Percentiles rank a stretch among this genome's conserved stretches.
Evolutionary conservation across 73 alveolate genomes (phyloP).

Genomic region (Paramecium octaurelia): DNA sequence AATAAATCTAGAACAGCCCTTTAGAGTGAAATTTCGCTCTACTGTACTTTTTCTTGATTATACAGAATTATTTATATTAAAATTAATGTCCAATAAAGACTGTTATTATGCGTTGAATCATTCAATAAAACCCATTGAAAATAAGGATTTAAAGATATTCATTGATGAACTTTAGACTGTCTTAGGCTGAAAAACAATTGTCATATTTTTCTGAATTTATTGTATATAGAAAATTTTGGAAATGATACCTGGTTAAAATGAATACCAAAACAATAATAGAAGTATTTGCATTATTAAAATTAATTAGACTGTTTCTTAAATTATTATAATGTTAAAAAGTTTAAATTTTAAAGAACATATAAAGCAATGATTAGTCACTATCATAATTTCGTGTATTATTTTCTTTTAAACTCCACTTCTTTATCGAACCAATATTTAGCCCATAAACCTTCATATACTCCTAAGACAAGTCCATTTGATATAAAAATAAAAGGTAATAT

Average conservation of each 20-base stretch:
- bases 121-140: no score
- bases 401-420: not conserved
- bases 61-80: not conserved
- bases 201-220: not conserved
- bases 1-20: not conserved
- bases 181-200: not conserved
- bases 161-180: not conserved
- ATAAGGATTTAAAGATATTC: not conserved
- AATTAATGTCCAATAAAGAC: not conserved
- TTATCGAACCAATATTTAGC: not conserved
- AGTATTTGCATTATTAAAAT: no score
- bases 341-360: not conserved
- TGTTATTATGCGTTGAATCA: not conserved
- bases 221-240: not conserved
- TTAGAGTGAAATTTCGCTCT: not conserved
- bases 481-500: not conserved
- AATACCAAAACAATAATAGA: not conserved
- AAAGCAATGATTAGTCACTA: not conserved
- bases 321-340: not conserved
- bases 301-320: not conserved
- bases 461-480: not conserved
- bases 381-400: not conserved
- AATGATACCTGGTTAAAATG: no score
- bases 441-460: conserved; percentile 30
- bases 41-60: not conserved